A percentile compares a stretch with the other conserved stretches of the same genome.
Conservation (phyloP, 768 basidiomycete genomes). For the Lepiota subincarnata region DNA sequence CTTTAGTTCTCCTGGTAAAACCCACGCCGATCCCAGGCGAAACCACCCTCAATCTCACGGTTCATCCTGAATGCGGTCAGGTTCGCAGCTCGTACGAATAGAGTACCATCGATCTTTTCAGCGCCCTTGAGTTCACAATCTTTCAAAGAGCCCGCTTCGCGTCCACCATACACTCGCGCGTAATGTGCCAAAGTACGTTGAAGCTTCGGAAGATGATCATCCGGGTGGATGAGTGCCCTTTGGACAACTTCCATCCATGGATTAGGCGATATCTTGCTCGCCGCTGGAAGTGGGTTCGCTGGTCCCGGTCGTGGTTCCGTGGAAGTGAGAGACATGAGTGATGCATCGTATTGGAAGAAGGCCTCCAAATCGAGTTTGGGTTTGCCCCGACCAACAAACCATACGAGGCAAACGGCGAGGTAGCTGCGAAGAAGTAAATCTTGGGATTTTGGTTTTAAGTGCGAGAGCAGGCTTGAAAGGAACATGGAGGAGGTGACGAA, state of each 20-base stretch:
- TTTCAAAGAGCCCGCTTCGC: constrained; percentile 11
- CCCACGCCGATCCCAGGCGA: constrained; percentile 6
- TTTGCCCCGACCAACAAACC: constrained; percentile 57
- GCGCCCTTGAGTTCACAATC: constrained; percentile 39
- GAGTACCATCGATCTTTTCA: constrained; percentile 48
- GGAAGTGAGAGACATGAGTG: constrained; percentile 3
- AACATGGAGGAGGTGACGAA: constrained; percentile 65
- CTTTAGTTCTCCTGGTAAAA: neutral
- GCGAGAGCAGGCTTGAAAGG: constrained; percentile 43
- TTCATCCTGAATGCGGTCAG: constrained; percentile 36
- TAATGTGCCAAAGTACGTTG: constrained; percentile 32
- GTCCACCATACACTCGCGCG: constrained; percentile 12
- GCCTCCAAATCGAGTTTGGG: constrained; percentile 42
- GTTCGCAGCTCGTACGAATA: constrained; percentile 54
- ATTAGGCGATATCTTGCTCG: constrained; percentile 39
- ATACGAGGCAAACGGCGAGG: constrained; percentile 45
- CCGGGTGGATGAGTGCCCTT: constrained; percentile 49
- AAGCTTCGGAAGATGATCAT: constrained; percentile 44
- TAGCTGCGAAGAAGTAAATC: constrained; percentile 53
- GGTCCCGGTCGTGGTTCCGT: constrained; percentile 15
- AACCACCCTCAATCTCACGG: neutral
- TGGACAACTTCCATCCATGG: constrained; percentile 58
- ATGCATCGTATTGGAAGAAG: constrained; percentile 36
- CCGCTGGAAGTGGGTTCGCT: constrained; percentile 24
- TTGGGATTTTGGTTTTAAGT: constrained; percentile 38